Evolutionary conservation across 495 filamentous ascomycete genomes (phyloP).

Genomic region (Acidiella bohemica): DNA sequence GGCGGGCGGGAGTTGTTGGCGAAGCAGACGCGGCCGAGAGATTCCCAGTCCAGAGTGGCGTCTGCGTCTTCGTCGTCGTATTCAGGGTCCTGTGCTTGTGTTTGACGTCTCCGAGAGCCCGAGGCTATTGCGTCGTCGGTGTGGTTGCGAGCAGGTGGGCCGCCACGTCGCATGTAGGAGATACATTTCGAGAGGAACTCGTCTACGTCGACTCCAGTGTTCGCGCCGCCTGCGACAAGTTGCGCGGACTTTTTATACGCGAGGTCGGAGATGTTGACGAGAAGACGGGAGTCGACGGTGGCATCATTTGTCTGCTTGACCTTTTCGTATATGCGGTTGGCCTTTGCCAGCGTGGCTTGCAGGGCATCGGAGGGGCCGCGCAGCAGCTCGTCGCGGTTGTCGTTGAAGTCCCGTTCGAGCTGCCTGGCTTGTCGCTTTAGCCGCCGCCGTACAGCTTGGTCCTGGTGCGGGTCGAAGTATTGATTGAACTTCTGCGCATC

Average conservation of each 20-base stretch:
- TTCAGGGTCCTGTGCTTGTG: slow-evolving; percentile 1
- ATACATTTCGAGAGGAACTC: slow-evolving; percentile 90
- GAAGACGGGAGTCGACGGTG: slow-evolving; percentile 70
- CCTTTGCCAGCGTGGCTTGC: slow-evolving; percentile 44
- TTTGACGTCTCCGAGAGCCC: slow-evolving; percentile 1
- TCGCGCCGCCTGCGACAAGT: slow-evolving; percentile 52
- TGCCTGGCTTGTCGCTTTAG: slow-evolving; percentile 56
- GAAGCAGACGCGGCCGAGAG: slow-evolving; percentile 66
- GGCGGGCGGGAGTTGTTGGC: slow-evolving; percentile 59
- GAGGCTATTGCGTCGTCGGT: slow-evolving; percentile 1
- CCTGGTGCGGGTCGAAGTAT: slow-evolving; percentile 82
- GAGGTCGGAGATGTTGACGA: slow-evolving; percentile 66
- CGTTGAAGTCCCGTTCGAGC: slow-evolving; percentile 47
- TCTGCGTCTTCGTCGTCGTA: slow-evolving; percentile 43
- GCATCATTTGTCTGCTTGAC: slow-evolving; percentile 93
- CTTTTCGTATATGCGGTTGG: slow-evolving; percentile 48
- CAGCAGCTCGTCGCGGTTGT: slow-evolving; percentile 23
- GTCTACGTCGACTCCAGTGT: slow-evolving; percentile 71
- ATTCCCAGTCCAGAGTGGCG: slow-evolving; percentile 72
- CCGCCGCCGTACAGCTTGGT: slow-evolving; percentile 58
- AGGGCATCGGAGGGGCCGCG: slow-evolving; percentile 29
- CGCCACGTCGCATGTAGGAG: slow-evolving; percentile 62
- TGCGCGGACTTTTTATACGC: slow-evolving; percentile 59
- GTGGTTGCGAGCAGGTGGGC: slow-evolving; percentile 9
- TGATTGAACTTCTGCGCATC: slow-evolving; percentile 29